Evolutionary conservation across 768 basidiomycete species (phyloP).

Genomic region (Tubosaeta sp.): DNA sequence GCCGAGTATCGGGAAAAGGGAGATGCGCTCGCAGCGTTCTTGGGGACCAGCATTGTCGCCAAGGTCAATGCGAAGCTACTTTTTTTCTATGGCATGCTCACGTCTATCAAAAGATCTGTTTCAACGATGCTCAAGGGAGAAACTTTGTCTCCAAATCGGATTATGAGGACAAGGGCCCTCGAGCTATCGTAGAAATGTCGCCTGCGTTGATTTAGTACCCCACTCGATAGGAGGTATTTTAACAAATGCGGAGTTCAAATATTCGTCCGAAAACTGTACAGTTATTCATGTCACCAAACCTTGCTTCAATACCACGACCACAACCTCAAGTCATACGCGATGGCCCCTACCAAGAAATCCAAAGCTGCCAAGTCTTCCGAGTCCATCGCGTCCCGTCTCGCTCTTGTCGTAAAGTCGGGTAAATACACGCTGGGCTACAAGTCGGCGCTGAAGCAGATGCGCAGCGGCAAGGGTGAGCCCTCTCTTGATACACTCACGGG

Average conservation of each 20-base stretch:
- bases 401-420: constrained; percentile 98
- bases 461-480: constrained; percentile 90
- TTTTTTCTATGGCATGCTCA: constrained; percentile 1
- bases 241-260: constrained; percentile 22
- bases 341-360: constrained; percentile 95
- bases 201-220: constrained; percentile 65
- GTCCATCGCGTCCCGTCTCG: constrained; percentile 87
- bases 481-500: constrained; percentile 53
- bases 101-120: constrained; percentile 52
- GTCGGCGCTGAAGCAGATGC: constrained; percentile 97
- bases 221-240: too few species aligned
- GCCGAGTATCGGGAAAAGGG: constrained; percentile 86
- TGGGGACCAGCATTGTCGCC: constrained; percentile 80
- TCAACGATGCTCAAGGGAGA: constrained; percentile 61
- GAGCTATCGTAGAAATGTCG: constrained; percentile 71
- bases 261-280: constrained; percentile 27
- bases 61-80: constrained; percentile 47
- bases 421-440: constrained; percentile 98
- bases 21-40: constrained; percentile 74
- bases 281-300: constrained; percentile 21
- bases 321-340: constrained; percentile 36
- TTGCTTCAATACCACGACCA: constrained; percentile 16
- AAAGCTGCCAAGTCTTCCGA: constrained; percentile 92
- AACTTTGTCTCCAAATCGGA: constrained; percentile 79
- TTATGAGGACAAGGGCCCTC: constrained; percentile 69